phyloP scores from a whole-genome alignment of 768 basidiomycete species.

The Amanita polypyramis region DNA sequence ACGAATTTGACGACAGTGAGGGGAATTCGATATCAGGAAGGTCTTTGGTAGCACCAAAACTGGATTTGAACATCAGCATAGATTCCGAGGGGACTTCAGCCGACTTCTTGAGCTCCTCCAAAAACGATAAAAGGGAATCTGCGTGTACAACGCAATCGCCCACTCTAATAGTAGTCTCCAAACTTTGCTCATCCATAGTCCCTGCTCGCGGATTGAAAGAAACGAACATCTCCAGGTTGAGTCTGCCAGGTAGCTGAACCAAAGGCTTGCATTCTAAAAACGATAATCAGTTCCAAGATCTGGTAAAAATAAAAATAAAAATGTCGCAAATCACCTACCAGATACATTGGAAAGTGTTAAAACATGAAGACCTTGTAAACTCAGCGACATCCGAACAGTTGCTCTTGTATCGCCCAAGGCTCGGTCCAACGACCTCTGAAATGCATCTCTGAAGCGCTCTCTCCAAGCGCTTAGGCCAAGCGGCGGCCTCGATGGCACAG shows the following conservation, averaged over 20 bases:
- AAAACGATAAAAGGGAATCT: slow-evolving; percentile 4
- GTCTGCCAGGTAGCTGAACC: slow-evolving; percentile 25
- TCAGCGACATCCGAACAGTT: slow-evolving; percentile 29
- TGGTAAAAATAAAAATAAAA: no score
- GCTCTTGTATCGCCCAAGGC: slow-evolving; percentile 60
- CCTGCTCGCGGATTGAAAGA: slow-evolving; percentile 51
- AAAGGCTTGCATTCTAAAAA: slow-evolving; percentile 6
- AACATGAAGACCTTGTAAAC: slow-evolving; percentile 3
- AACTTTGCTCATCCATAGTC: slow-evolving; percentile 39
- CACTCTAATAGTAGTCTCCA: slow-evolving; percentile 33
- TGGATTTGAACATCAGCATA: slow-evolving; percentile 11
- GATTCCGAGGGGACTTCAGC: slow-evolving; percentile 6
- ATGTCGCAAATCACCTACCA: neutral
- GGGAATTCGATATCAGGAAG: neutral
- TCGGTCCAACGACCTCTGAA: slow-evolving; percentile 55
- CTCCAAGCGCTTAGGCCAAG: slow-evolving; percentile 58
- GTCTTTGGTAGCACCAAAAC: slow-evolving; percentile 12
- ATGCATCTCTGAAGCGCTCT: slow-evolving; percentile 45
- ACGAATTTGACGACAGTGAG: neutral
- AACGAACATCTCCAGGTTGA: slow-evolving; percentile 36
- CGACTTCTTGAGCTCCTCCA: slow-evolving; percentile 2
- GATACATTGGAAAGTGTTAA: neutral
- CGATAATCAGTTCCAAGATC: neutral
- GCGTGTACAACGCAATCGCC: slow-evolving; percentile 24
- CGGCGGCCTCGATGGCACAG: slow-evolving; percentile 16